Conservation (phyloP, 2,329 filamentous ascomycete species). For the Magnaporthiopsis rhizophila region DNA sequence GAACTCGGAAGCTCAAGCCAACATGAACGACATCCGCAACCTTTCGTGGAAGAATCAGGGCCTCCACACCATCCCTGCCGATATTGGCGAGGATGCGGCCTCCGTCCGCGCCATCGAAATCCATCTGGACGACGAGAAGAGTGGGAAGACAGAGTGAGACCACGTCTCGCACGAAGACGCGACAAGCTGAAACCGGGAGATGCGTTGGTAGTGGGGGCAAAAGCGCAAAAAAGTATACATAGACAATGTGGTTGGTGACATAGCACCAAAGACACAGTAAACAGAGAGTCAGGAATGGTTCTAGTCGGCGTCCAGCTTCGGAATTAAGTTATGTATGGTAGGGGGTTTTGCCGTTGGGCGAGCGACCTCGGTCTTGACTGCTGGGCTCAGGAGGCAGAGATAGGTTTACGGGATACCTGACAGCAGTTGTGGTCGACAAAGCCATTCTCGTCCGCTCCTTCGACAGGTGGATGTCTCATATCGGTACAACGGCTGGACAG, state of each 20-base stretch:
- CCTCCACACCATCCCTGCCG: conserved; percentile 30
- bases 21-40: conserved; percentile 22
- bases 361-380: not conserved
- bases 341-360: not conserved
- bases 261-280: conserved; percentile 6
- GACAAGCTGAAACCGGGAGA: not conserved
- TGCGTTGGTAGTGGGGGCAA: not conserved
- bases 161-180: not conserved
- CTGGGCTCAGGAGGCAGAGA: not conserved
- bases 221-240: not conserved
- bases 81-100: conserved; percentile 25
- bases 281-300: not conserved
- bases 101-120: conserved; percentile 43
- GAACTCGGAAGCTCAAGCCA: conserved; percentile 16
- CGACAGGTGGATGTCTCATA: too few relatives aligned
- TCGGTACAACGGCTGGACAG: too few relatives aligned
- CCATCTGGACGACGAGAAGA: conserved; percentile 34
- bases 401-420: not conserved
- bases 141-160: conserved; percentile 8
- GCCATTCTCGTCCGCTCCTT: not conserved
- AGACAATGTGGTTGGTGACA: conserved; percentile 14
- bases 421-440: not conserved
- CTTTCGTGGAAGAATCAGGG: conserved; percentile 27
- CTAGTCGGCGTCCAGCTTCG: not conserved
- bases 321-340: not conserved